These are phyloP conservation scores for Lepiota brunneoincarnata DNA, from an alignment of 768 basidiomycete species.

Conservation along the genomic window DNA sequence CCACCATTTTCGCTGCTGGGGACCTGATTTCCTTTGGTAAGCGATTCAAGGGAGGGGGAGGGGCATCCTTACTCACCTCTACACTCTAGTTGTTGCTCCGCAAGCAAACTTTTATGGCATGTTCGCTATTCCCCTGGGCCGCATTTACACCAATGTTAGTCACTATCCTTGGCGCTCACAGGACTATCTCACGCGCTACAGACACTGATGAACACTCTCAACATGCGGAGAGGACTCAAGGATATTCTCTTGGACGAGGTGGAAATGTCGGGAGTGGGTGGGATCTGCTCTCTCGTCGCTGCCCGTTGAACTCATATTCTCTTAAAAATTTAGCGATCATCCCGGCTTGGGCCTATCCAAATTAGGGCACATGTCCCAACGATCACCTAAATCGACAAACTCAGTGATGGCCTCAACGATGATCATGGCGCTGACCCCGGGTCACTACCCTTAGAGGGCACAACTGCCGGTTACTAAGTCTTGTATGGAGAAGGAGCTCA, in stretches of 20 bases:
- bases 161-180: neutral
- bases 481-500: no score
- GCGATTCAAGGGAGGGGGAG: neutral
- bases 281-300: no score
- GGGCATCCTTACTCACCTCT: no score
- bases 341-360: neutral
- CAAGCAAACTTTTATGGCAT: slow-evolving; percentile 32
- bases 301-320: no score
- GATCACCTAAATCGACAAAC: neutral
- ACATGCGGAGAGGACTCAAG: slow-evolving; percentile 8
- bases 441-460: no score
- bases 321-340: no score
- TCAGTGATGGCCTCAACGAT: neutral
- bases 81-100: slow-evolving; percentile 23
- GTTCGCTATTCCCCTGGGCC: slow-evolving; percentile 32
- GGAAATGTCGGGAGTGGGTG: neutral
- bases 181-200: neutral
- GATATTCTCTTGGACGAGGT: slow-evolving; percentile 3
- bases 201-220: slow-evolving; percentile 13
- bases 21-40: slow-evolving; percentile 40
- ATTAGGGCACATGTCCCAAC: neutral
- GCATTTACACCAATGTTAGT: slow-evolving; percentile 48
- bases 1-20: slow-evolving; percentile 46
- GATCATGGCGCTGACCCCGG: no score
- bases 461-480: no score